Percentiles rank a stretch among this genome's conserved stretches.
phyloP scores from a whole-genome alignment of 768 basidiomycete genomes.

The Tylopilus rubrobrunneus region DNA sequence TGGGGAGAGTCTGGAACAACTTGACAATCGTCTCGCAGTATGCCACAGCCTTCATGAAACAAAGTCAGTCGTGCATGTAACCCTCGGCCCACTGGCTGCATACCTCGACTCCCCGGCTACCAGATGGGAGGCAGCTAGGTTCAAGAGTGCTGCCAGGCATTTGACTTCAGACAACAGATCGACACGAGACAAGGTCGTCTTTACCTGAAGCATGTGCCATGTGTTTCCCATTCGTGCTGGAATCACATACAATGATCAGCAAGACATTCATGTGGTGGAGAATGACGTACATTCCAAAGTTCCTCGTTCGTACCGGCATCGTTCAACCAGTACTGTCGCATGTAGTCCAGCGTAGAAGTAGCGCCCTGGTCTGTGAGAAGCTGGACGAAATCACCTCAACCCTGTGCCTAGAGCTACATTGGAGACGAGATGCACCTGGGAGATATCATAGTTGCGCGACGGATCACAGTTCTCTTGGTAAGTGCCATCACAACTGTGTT shows the following conservation, averaged over 20 bases:
- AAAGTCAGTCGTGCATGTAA: not conserved
- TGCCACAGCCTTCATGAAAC: conserved; percentile 50
- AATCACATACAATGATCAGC: conserved; percentile 20
- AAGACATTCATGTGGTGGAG: not conserved
- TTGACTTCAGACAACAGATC: not conserved
- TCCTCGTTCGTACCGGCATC: conserved; percentile 53
- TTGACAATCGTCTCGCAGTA: conserved; percentile 58
- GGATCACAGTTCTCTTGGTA: conserved; percentile 36
- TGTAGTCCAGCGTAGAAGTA: conserved; percentile 53
- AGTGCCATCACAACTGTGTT: conserved; percentile 50
- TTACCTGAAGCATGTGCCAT: conserved; percentile 52
- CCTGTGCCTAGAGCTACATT: not conserved
- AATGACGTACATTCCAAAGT: conserved; percentile 60
- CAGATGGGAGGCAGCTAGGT: conserved; percentile 53
- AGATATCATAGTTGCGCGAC: conserved; percentile 44
- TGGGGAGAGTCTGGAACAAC: conserved; percentile 66
- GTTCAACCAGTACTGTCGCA: conserved; percentile 63
- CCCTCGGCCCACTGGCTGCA: not conserved
- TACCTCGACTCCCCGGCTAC: conserved; percentile 63
- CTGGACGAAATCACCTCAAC: conserved; percentile 30
- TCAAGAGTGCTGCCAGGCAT: conserved; percentile 48
- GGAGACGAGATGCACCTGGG: conserved; percentile 28
- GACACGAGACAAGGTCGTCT: not conserved
- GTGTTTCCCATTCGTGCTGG: conserved; percentile 65
- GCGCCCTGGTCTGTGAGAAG: conserved; percentile 57